Percentiles rank a stretch among this genome's conserved stretches.
phyloP scores from a whole-genome alignment of 202 grass and related monocot species.

The Zizania palustris region DNA sequence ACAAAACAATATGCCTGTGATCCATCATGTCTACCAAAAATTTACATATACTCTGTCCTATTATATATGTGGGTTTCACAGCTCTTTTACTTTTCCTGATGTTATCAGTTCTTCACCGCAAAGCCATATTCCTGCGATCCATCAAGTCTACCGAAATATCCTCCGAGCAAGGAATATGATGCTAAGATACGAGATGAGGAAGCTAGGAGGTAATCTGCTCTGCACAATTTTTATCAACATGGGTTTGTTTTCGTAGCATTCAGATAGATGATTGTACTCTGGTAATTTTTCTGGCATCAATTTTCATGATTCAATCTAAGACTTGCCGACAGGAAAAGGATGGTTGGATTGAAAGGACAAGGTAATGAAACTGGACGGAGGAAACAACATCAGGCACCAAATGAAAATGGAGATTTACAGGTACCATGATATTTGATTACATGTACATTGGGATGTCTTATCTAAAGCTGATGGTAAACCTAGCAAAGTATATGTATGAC shows the following conservation, averaged over 20 bases:
- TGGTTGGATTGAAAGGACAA: conserved; percentile 46
- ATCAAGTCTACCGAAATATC: no score
- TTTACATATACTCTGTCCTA: neutral
- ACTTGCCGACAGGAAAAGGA: conserved; percentile 51
- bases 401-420: conserved; percentile 54
- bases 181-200: no score
- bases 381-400: conserved; percentile 49
- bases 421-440: conserved; percentile 35
- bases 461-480: neutral
- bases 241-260: neutral
- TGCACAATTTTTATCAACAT: neutral
- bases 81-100: conserved; percentile 11
- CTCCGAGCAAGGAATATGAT: no score
- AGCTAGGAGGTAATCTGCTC: neutral
- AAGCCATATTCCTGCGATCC: no score
- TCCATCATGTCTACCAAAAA: no score
- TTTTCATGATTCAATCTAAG: conserved; percentile 24
- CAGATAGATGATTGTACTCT: neutral
- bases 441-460: conserved; percentile 9
- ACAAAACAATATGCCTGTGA: no score
- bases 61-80: conserved; percentile 5
- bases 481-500: neutral
- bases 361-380: conserved; percentile 44
- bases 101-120: neutral
- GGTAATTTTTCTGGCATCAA: neutral